These are phyloP conservation scores for Sarocladium oryzae DNA, from an alignment of 2,329 filamentous ascomycete genomes.

Conservation along the genomic window DNA sequence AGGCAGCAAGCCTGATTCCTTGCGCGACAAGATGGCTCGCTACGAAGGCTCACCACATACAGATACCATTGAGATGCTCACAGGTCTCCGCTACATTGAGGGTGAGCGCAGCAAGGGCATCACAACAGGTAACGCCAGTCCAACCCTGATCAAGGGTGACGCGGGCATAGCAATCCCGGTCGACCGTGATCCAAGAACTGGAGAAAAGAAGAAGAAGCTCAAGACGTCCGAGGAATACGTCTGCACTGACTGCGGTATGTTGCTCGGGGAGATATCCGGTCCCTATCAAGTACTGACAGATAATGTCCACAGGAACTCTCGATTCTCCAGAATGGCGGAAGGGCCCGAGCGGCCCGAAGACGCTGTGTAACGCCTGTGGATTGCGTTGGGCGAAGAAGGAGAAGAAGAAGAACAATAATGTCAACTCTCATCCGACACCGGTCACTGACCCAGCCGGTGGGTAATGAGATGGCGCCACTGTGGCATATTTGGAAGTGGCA, in stretches of 20 bases:
- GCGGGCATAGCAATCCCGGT: conserved; percentile 78
- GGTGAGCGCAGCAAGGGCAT: conserved; percentile 85
- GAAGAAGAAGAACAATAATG: conserved; percentile 52
- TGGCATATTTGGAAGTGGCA: neutral
- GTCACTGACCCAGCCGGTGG: conserved; percentile 19
- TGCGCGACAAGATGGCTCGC: conserved; percentile 77
- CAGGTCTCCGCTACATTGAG: conserved; percentile 78
- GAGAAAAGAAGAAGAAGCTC: conserved; percentile 81
- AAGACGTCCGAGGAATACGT: conserved; percentile 86
- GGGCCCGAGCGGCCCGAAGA: conserved; percentile 87
- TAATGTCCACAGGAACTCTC: conserved; percentile 54
- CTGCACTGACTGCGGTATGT: conserved; percentile 82
- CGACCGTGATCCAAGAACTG: conserved; percentile 65
- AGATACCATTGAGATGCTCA: conserved; percentile 89
- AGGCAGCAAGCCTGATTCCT: conserved; percentile 63
- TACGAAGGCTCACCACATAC: conserved; percentile 72
- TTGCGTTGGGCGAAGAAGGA: conserved; percentile 72
- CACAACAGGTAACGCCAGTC: conserved; percentile 77
- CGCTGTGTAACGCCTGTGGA: conserved; percentile 91
- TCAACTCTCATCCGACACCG: conserved; percentile 14
- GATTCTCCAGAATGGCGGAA: conserved; percentile 97
- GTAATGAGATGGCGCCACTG: conserved; percentile 3
- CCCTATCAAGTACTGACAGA: neutral
- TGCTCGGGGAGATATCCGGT: neutral
- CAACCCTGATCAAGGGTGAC: conserved; percentile 76